Base-by-base conservation (phyloP, 2,329 filamentous ascomycete genomes). In the Colletotrichum viniferum region DNA sequence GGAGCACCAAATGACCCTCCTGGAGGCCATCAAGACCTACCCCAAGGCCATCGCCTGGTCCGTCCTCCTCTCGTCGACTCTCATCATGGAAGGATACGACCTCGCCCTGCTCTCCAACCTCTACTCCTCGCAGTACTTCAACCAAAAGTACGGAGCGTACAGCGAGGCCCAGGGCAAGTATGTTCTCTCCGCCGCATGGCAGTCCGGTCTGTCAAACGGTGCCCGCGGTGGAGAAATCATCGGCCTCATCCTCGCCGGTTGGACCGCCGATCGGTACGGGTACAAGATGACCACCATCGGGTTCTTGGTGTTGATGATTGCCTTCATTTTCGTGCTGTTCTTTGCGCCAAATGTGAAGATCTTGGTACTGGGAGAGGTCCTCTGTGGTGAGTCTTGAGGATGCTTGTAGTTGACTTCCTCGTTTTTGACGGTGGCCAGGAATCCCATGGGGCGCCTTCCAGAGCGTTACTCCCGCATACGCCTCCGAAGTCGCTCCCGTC, bases 391-490 rank as follows among this genome's bases (percentile, higher is more conserved):
- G 79, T 77, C 5, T 3, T 10, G 16, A 60, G 8, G 2, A 24
- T 13, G 58, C 3, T 0, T 9, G 7, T 32, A 32, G 30, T 32
- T 32, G 30, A 5, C 1, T 32, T 32, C 32, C 32, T 34, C 32
- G 12, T 7, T 55, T 38, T 70, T 80, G 10, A 80, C 75, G 8
- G 24, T 77, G 18, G 16, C 38, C 77, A 84, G 88, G 88, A 52
- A 86, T 91, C 26, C 88, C 89, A 0, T 90, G 88, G 86, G 87
- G 87, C 5, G 86, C 85, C 9, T 89, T 91, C 79, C 88, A 89
- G 76, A 89, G 87, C 2, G 83, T 90, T 2, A 87, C 86, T 1
- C 86, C 88, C 0, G 86, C 88, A 0, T 91, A 91, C 77, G 89
- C 89, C 0, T 88, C 90, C 7, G 90, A 91, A 76, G 85, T 89